Base-by-base conservation (phyloP, 768 basidiomycete genomes). In the Trametes cingulata region DNA sequence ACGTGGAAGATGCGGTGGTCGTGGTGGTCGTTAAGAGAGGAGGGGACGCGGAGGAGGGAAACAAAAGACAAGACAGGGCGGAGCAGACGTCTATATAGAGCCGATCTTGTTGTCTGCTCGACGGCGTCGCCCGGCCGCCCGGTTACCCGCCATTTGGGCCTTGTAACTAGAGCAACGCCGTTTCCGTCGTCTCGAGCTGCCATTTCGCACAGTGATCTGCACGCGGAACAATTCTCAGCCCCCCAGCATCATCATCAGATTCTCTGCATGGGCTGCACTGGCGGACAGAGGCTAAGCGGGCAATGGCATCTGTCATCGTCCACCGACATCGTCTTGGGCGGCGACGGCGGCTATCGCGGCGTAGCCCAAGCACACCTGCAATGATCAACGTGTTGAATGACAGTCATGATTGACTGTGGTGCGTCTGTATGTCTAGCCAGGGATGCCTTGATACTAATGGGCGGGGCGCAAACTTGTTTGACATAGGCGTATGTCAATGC, bases 131-230 rank as follows among this genome's bases (percentile, higher is more conserved):
- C 56, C 52, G 56, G 56, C 22, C 47, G 52, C 61, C 41, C 46
- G 37, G 50, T 52, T 47, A 52, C 52, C 41, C 40, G 25, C 17
- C 40, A 40, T 15, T 37, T 39, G 42, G 37, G 36, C 40, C 59
- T 55, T 41, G 59, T 60, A 53, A 50, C 59, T 42, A 50, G 7
- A 36, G 59, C 59, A 60, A 60, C 59, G 52, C 40, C 52, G 41
- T 59, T 45, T 45, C 57, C 48, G 50, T 47, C 36, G 33, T 14
- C 41, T n/a, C 41, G 12, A 15, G 33, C 41, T 13, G 17, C 43
- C 49, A 24, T 27, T 53, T 62, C 61, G 40, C 61, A 58, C 56
- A 48, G 22, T 62, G 61, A 62, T 62, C 61, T 62, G 56, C 61
- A 57, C 35, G 51, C 61, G 61, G 57, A 57, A 57, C 56, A 47